Evolutionary conservation across 371 early-diverging fungal species (phyloP), one percentile per base, ranked within the genome.

Genomic region (Actinomucor elegans): DNA sequence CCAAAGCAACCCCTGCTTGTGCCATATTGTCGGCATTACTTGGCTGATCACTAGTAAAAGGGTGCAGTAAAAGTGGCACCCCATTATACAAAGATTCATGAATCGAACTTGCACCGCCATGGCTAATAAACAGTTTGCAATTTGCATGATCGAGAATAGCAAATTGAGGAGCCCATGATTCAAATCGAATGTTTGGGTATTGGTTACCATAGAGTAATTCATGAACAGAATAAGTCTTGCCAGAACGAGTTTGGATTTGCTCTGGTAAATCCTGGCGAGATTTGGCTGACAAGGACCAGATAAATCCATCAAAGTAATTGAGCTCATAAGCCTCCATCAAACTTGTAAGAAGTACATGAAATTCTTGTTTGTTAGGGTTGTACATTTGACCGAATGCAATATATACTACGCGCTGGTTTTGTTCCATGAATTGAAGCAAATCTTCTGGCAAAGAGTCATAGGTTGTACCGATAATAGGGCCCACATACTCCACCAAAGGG

Each of bases 31-130:
- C 33, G 1, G 64, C 57, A 37, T 67, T 69, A 5, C 41, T 33
- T n/a, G 61, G 58, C 28, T 74, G 74, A 36, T 77, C 78, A 7
- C 71, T 69, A 28, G 66, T 64, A 42, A 69, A 72, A 9, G 74
- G 74, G 21, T 61, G 49, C 6, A 65, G 46, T 4, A 70, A 35
- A 15, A 72, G 46, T 2, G 61, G 68, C 11, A 54, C 59, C 0
- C 70, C 67, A 36, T 61, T 54, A 32, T 57, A 70, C 8, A 70
- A 40, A 0, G 63, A 50, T 54, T 77, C 78, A 32, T 63, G 57
- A 3, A 67, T 18, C 0, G 71, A 70, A 24, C 62, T 66, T 3
- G 67, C 54, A 31, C 75, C 78, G 38, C 78, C 70, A 51, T 77
- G 78, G 0, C 69, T 63, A 4, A 77, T 43, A 48, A 77, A 77